A percentile compares a stretch with the other conserved stretches of the same genome.
Evolutionary conservation across 345 rosid genomes (phyloP).

Genomic region (Reutealis trisperma): DNA sequence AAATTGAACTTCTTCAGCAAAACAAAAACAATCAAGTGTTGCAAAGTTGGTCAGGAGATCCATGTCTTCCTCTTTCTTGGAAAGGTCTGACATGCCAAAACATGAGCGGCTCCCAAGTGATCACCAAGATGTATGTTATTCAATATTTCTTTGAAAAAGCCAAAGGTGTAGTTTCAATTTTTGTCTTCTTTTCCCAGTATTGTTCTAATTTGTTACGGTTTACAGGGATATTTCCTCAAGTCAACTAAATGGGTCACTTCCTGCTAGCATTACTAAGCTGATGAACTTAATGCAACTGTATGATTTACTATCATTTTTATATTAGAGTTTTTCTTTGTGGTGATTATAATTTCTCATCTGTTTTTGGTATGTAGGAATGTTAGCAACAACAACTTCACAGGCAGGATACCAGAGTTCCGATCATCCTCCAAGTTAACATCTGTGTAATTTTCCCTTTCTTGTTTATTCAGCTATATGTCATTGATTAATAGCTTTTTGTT

Average conservation of each 20-base stretch:
- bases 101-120: conserved; percentile 29
- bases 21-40: conserved; percentile 33
- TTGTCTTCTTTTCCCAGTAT: neutral
- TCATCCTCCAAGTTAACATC: conserved; percentile 44
- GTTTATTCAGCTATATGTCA: neutral
- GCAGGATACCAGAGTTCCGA: conserved; percentile 43
- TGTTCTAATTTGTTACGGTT: conserved; percentile 7
- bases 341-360: neutral
- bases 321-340: neutral
- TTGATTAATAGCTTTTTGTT: neutral
- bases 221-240: conserved; percentile 53
- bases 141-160: neutral
- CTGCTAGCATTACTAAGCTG: conserved; percentile 37
- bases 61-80: conserved; percentile 60
- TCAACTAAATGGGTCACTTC: conserved; percentile 41
- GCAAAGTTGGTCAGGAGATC: conserved; percentile 68
- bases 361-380: conserved; percentile 42
- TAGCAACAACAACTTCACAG: conserved; percentile 53
- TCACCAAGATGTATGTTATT: conserved; percentile 52
- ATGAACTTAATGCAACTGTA: conserved; percentile 48
- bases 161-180: neutral
- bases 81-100: conserved; percentile 46
- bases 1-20: conserved; percentile 28
- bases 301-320: conserved; percentile 21
- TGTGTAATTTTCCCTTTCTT: conserved; percentile 45